phyloP scores from a whole-genome alignment of 192 early-diverging fungal species.

The Ambispora gerdemannii region DNA sequence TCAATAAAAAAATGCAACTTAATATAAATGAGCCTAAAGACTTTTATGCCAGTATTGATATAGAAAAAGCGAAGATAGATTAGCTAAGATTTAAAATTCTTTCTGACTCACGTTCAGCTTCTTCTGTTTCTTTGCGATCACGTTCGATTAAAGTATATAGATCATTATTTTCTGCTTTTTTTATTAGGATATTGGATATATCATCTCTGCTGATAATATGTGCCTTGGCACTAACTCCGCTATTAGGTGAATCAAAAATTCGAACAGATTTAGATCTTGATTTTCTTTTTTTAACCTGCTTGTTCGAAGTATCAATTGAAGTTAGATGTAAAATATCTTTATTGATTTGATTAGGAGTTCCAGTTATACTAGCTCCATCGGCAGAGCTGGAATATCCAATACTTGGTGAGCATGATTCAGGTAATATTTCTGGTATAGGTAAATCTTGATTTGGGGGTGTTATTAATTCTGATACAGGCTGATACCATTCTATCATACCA shows the following conservation, averaged over 20 bases:
- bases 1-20: conserved; percentile 19
- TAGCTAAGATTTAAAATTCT: conserved; percentile 1
- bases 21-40: not conserved
- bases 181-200: not conserved
- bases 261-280: conserved; percentile 17
- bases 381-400: no score
- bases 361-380: conserved; percentile 14
- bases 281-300: conserved; percentile 26
- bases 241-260: conserved; percentile 23
- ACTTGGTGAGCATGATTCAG: conserved; percentile 24
- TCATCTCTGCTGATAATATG: not conserved
- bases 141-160: conserved; percentile 6
- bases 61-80: conserved; percentile 11
- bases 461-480: conserved; percentile 27
- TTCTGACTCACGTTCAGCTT: conserved; percentile 1
- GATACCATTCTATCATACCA: conserved; percentile 17
- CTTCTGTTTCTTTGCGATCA: conserved; percentile 2
- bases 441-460: conserved; percentile 16
- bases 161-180: not conserved
- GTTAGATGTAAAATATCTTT: conserved; percentile 8
- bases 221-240: no score
- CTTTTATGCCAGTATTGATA: not conserved
- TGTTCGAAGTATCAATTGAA: conserved; percentile 12
- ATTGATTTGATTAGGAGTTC: conserved; percentile 25
- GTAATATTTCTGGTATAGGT: no score